phyloP scores from a whole-genome alignment of 2,329 filamentous ascomycete species.

The Fusarium subglutinans region DNA sequence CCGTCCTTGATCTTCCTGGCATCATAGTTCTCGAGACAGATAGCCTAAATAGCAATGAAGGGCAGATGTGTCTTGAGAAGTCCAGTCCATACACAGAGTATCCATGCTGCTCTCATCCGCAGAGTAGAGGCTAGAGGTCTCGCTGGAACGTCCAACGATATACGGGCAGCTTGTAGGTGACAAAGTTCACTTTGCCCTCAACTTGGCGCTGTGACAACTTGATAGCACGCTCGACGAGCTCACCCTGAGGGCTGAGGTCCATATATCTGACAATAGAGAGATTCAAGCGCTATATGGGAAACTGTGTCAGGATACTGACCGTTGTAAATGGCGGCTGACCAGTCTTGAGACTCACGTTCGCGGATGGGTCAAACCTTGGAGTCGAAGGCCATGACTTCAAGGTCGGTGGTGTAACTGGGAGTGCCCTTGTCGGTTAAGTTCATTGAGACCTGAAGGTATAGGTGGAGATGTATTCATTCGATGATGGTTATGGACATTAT shows the following conservation, averaged over 20 bases:
- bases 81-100: conserved; percentile 67
- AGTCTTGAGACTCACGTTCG: conserved; percentile 65
- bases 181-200: conserved; percentile 42
- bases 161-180: conserved; percentile 56
- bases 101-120: conserved; percentile 60
- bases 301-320: not conserved
- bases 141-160: conserved; percentile 56
- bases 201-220: conserved; percentile 65
- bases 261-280: conserved; percentile 41
- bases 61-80: conserved; percentile 72
- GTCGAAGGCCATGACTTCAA: conserved; percentile 65
- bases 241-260: conserved; percentile 61
- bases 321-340: conserved; percentile 40
- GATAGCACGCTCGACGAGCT: conserved; percentile 70
- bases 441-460: not conserved
- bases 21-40: conserved; percentile 58
- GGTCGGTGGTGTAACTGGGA: conserved; percentile 44
- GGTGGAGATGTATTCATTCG: not conserved
- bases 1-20: conserved; percentile 46
- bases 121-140: conserved; percentile 61
- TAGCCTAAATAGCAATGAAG: conserved; percentile 61
- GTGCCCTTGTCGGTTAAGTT: too few species aligned
- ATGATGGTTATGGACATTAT: too few species aligned
- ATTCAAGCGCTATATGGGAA: not conserved
- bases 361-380: conserved; percentile 62